Percentiles rank a stretch among this genome's conserved stretches.
Conservation (phyloP, 2,329 filamentous ascomycete species). For the Aspergillus sp. region DNA sequence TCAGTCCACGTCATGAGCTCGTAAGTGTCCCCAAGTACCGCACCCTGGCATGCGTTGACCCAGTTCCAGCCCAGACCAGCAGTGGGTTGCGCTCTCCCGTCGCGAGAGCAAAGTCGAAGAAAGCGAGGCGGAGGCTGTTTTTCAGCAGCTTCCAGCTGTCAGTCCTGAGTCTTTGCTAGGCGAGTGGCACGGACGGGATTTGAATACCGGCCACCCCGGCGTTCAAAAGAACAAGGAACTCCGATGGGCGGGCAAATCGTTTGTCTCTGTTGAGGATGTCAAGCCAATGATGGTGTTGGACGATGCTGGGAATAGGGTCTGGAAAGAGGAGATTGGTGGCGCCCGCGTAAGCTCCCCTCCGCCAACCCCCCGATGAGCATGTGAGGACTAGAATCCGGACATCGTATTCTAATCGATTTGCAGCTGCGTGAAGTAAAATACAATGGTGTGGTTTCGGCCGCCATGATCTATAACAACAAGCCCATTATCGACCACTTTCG, state of each 20-base stretch:
- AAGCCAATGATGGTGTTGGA: neutral
- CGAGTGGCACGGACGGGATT: neutral
- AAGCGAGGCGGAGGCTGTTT: too few species aligned
- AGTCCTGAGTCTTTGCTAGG: neutral
- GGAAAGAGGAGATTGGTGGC: too few species aligned
- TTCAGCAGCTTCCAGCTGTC: too few species aligned
- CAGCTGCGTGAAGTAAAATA: slow-evolving; percentile 20
- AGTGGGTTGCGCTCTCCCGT: too few species aligned
- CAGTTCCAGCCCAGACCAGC: too few species aligned
- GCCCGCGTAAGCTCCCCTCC: too few species aligned
- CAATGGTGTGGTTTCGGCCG: slow-evolving; percentile 15
- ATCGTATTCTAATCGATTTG: neutral
- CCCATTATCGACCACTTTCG: slow-evolving; percentile 25
- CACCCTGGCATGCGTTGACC: too few species aligned
- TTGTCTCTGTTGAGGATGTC: neutral
- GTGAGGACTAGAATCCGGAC: neutral
- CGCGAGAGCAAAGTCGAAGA: too few species aligned
- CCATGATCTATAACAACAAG: slow-evolving; percentile 21
- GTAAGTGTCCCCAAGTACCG: too few species aligned
- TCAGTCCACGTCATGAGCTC: too few species aligned
- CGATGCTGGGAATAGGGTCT: neutral
- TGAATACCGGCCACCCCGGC: neutral
- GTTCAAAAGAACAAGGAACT: neutral
- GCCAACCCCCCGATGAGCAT: neutral
- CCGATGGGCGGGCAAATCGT: neutral